Conservation (phyloP, 1,139 yeast species). For the Geotrichum citri-aurantii region DNA sequence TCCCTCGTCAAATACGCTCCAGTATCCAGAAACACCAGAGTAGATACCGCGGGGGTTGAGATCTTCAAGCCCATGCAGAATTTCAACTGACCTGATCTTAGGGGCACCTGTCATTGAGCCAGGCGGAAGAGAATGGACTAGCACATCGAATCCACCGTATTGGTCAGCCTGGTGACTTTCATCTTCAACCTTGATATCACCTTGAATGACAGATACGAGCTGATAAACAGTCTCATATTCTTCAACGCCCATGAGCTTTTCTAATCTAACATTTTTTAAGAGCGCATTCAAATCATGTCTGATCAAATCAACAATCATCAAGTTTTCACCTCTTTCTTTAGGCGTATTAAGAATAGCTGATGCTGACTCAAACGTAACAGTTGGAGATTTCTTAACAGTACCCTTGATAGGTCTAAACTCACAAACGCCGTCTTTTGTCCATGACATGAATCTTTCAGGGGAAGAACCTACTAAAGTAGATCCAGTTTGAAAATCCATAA, state of each 20-base stretch:
- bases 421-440: slow-evolving; percentile 51
- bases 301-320: slow-evolving; percentile 94
- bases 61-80: slow-evolving; percentile 52
- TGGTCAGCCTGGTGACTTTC: not conserved
- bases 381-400: slow-evolving; percentile 65
- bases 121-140: slow-evolving; percentile 81
- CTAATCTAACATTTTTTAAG: slow-evolving; percentile 60
- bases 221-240: slow-evolving; percentile 90
- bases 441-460: slow-evolving; percentile 86
- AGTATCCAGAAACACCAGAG: slow-evolving; percentile 93
- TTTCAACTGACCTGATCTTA: slow-evolving; percentile 82
- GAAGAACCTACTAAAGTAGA: slow-evolving; percentile 76
- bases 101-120: slow-evolving; percentile 99
- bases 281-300: slow-evolving; percentile 83
- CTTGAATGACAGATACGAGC: slow-evolving; percentile 82
- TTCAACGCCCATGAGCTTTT: slow-evolving; percentile 83
- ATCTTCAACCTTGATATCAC: slow-evolving; percentile 38
- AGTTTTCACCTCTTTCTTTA: slow-evolving; percentile 90
- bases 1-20: slow-evolving; percentile 82
- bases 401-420: slow-evolving; percentile 96
- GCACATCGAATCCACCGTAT: slow-evolving; percentile 70
- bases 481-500: slow-evolving; percentile 62
- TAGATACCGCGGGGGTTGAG: slow-evolving; percentile 71
- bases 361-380: slow-evolving; percentile 48
- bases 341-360: slow-evolving; percentile 66